Evolutionary conservation across 257 asterid genomes (phyloP), one percentile per base, ranked within the genome.

Genomic region (Craterostigma plantagineum): DNA sequence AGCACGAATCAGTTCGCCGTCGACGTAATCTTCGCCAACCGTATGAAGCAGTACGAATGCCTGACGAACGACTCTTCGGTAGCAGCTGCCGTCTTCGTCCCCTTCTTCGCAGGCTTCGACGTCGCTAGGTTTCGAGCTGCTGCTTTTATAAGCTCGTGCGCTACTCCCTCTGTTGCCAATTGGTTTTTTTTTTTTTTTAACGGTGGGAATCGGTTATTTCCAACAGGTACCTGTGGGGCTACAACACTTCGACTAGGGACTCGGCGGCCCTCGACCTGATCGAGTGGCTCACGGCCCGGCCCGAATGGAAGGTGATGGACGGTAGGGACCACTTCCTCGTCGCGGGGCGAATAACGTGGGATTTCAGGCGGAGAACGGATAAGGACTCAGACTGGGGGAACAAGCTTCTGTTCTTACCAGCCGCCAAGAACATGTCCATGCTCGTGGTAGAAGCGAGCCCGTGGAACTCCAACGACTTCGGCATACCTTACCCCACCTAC

Each of bases 291-390:
- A 44, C 33, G 55, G 65, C 58, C 53, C 65, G 69, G 72, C 92
- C 87, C 0, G 93, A 84, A 33, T 84, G 95, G 95, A 42, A 55
- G 9, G 54, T 79, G 33, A 84, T 84, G 95, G 92, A 91, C 8
- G 95, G 95, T 0, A 84, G 64, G 65, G 95, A 79, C 60, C 95
- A 84, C 46, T 84, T 84, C 54, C 81, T 84, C 7, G 93, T 84
- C 7, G 95, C 81, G 1, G 95, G 91, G 8, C 63, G 95, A 69
- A 84, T 79, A 48, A 84, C 95, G 0, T 84, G 95, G 95, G 95
- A 84, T 59, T 84, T 84, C 48, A 53, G 95, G 66, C 70, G 95
- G 45, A 48, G 63, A 14, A 47, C 65, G 2, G 91, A 76, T 23
- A 35, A 59, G 41, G 75, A 76, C 0, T 61, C 79, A 0, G 87